These are phyloP conservation scores for Domatiomyces catenatus DNA, from an alignment of 2,329 filamentous ascomycete species.

Conservation along the genomic window DNA sequence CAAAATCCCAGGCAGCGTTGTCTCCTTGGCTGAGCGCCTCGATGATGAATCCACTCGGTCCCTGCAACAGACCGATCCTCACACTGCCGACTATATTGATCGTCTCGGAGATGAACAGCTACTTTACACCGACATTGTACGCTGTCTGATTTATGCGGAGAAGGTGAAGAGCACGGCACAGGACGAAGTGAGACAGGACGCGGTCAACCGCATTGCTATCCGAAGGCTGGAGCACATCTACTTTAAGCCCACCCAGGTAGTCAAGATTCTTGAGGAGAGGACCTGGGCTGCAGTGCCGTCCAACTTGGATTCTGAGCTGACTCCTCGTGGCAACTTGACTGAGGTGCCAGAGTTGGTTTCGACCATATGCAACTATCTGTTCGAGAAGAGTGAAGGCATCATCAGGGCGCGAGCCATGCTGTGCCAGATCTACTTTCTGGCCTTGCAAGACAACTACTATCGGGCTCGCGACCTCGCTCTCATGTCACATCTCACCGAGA, in stretches of 20 bases:
- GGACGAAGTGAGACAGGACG: conserved; percentile 66
- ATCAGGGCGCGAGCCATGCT: conserved; percentile 93
- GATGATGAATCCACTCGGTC: conserved; percentile 95
- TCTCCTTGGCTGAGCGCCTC: conserved; percentile 85
- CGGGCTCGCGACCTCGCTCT: conserved; percentile 97
- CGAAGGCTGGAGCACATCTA: conserved; percentile 92
- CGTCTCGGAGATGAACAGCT: conserved; percentile 77
- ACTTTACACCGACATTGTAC: conserved; percentile 85
- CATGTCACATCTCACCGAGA: conserved; percentile 98
- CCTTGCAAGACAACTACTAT: conserved; percentile 95
- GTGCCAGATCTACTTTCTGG: conserved; percentile 96
- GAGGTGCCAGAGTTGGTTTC: conserved; percentile 67
- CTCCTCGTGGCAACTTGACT: conserved; percentile 50
- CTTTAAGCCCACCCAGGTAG: conserved; percentile 93
- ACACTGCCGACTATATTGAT: conserved; percentile 97
- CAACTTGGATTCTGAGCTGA: conserved; percentile 61
- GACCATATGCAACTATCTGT: conserved; percentile 85
- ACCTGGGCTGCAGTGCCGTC: conserved; percentile 69
- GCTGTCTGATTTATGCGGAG: conserved; percentile 78
- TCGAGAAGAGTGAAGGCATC: conserved; percentile 86
- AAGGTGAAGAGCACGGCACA: conserved; percentile 48
- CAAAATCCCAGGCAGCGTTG: conserved; percentile 86
- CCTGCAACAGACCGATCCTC: conserved; percentile 93
- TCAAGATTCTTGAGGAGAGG: conserved; percentile 86
- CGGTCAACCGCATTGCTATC: conserved; percentile 83